Evolutionary conservation across 345 rosid species (phyloP), one percentile per base, ranked within the genome.

Genomic region (Brassica rapa): DNA sequence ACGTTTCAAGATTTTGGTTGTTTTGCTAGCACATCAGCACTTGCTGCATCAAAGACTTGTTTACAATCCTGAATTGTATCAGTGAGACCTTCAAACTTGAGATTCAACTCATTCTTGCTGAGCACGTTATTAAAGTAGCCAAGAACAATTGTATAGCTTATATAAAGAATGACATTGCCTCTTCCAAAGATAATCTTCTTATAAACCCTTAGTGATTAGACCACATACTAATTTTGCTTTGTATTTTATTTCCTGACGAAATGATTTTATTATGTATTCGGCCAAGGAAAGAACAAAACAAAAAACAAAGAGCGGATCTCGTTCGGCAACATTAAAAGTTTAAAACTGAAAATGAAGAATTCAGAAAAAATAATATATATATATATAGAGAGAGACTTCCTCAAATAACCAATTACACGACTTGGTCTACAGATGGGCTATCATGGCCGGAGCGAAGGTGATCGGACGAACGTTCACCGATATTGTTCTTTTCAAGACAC

Each of bases 381-480:
- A 19, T 19, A 19, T 19, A 19, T 19, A 19, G 21, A 19, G 19
- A 19, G 21, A 64, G 33, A 30, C 35, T 56, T 78, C 21, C 76
- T 55, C 51, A 33, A 16, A 8, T 55, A 46, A 66, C 24, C 69
- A 79, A 37, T 53, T 35, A 73, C 7, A 62, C 51, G 39, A 53
- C 6, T 69, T 71, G 63, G 60, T 77, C 71, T 77, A 71, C 23
- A 39, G 8, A 51, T 6, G 56, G 59, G 16, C 53, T 80, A 62
- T 81, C 81, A 73, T 80, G 53, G 3, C 81, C 71, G 1, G 80
- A 69, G 55, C 85, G 83, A 35, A 84, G 77, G 16, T 81, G 62
- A 24, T 89, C 73, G 56, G 24, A 53, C 19, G 59, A 53, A 15
- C 59, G 59, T 53, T 53, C 59, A 66, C 70, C 33, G 2, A 68